These are phyloP conservation scores for Solanum hybrid DNA, from an alignment of 305 asterid genomes.

Conservation along the genomic window DNA sequence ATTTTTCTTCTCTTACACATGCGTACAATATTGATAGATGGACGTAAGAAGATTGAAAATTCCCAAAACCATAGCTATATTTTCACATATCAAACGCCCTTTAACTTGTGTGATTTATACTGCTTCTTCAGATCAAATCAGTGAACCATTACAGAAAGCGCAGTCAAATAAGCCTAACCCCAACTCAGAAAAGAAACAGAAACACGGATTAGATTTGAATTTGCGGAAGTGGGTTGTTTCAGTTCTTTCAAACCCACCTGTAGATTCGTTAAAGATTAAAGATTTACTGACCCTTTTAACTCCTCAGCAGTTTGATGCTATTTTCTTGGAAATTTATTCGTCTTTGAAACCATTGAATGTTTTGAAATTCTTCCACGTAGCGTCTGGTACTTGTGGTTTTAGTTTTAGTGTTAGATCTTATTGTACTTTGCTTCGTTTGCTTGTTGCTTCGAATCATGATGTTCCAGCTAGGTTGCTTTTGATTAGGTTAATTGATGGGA, in stretches of 20 bases:
- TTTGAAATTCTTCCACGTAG: constrained; percentile 53
- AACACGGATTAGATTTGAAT: not conserved
- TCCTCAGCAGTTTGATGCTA: constrained; percentile 48
- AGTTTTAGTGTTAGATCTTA: constrained; percentile 56
- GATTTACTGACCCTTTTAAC: constrained; percentile 35
- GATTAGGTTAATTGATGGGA: constrained; percentile 61
- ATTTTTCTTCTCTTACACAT: not conserved
- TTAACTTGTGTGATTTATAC: not conserved
- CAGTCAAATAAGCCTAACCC: not conserved
- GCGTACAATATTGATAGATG: not conserved
- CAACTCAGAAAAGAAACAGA: not conserved
- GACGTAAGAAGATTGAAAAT: constrained; percentile 1
- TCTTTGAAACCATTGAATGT: constrained; percentile 48
- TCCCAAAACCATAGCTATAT: not conserved
- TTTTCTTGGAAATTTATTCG: constrained; percentile 46
- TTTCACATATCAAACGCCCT: not conserved
- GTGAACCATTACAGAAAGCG: not conserved
- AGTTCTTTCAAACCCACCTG: constrained; percentile 34
- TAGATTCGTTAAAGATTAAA: constrained; percentile 33
- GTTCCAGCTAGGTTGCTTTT: constrained; percentile 64
- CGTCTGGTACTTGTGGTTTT: constrained; percentile 37
- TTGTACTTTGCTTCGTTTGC: constrained; percentile 49
- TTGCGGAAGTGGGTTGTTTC: constrained; percentile 21
- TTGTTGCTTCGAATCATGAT: constrained; percentile 43
- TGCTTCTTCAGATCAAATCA: not conserved